These are phyloP conservation scores for Fusarium proliferatum DNA, from an alignment of 2,329 filamentous ascomycete genomes.

Conservation along the genomic window DNA sequence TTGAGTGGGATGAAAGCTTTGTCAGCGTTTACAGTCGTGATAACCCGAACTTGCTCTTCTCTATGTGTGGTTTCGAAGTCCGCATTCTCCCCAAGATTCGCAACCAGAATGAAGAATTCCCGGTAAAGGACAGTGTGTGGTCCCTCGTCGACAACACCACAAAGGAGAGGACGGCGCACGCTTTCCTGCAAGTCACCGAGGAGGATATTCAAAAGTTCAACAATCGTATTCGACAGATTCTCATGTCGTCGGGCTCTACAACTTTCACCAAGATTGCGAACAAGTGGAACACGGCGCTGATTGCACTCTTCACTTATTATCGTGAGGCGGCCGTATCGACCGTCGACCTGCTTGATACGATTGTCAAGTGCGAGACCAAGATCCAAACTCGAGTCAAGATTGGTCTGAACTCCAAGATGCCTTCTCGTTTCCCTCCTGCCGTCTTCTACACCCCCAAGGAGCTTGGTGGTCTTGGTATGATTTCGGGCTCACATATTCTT, in stretches of 20 bases:
- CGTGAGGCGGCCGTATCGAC: slow-evolving; percentile 97
- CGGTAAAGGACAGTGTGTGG: slow-evolving; percentile 98
- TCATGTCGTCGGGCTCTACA: slow-evolving; percentile 99
- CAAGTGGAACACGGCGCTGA: slow-evolving; percentile 99
- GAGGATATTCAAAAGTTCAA: slow-evolving; percentile 99
- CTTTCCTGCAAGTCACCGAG: slow-evolving; percentile 96
- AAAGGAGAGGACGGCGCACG: slow-evolving; percentile 96
- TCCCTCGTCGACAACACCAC: slow-evolving; percentile 95
- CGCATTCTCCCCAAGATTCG: slow-evolving; percentile 94
- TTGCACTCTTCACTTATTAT: slow-evolving; percentile 98
- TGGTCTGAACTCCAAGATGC: slow-evolving; percentile 99
- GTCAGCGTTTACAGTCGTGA: slow-evolving; percentile 97
- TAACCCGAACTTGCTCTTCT: slow-evolving; percentile 96
- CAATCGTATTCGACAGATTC: slow-evolving; percentile 96
- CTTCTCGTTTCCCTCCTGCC: slow-evolving; percentile 95
- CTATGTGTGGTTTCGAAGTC: slow-evolving; percentile 98
- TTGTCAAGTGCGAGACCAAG: slow-evolving; percentile 99
- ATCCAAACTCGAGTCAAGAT: slow-evolving; percentile 99
- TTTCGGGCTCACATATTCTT: slow-evolving; percentile 96
- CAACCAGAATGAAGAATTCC: slow-evolving; percentile 96
- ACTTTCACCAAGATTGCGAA: slow-evolving; percentile 99
- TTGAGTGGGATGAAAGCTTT: slow-evolving; percentile 99
- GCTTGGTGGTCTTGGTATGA: slow-evolving; percentile 96
- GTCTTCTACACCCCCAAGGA: slow-evolving; percentile 99
- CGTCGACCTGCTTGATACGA: slow-evolving; percentile 92